phyloP scores from a whole-genome alignment of 2,329 filamentous ascomycete genomes.

The Colletotrichum chrysophilum region DNA sequence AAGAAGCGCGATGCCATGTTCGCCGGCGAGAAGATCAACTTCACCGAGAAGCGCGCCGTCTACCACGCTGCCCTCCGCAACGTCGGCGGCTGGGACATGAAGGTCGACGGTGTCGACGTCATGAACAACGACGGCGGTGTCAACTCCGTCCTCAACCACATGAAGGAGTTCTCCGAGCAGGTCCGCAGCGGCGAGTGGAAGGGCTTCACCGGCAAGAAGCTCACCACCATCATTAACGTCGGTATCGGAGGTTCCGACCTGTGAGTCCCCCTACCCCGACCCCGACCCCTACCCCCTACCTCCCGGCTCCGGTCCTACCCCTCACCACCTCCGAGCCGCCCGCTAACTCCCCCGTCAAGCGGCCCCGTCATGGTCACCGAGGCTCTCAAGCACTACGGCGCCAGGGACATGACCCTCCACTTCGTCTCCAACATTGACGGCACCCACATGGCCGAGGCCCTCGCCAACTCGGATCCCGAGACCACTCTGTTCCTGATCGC shows the following conservation, averaged over 20 bases:
- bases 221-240: constrained; percentile 95
- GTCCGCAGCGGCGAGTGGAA: constrained; percentile 96
- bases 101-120: constrained; percentile 91
- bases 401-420: constrained; percentile 85
- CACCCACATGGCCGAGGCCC: constrained; percentile 94
- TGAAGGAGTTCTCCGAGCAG: constrained; percentile 98
- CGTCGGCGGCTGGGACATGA: constrained; percentile 78
- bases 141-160: constrained; percentile 90
- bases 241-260: constrained; percentile 98
- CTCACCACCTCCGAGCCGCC: not conserved
- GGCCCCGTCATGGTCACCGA: constrained; percentile 99
- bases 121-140: constrained; percentile 89
- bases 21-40: constrained; percentile 97
- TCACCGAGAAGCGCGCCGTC: constrained; percentile 94
- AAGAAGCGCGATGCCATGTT: constrained; percentile 98
- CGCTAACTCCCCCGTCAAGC: constrained; percentile 47
- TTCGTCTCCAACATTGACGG: constrained; percentile 99
- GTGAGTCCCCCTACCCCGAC: constrained; percentile 58
- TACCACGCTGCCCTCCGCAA: constrained; percentile 96
- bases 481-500: constrained; percentile 98
- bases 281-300: not conserved
- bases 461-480: constrained; percentile 88
- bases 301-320: constrained; percentile 28
- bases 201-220: constrained; percentile 95
- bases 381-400: constrained; percentile 92